Evolutionary conservation across 805 yeast species (phyloP), one percentile per base, ranked within the genome.

Genomic region (Blastobotrys terrestris): DNA sequence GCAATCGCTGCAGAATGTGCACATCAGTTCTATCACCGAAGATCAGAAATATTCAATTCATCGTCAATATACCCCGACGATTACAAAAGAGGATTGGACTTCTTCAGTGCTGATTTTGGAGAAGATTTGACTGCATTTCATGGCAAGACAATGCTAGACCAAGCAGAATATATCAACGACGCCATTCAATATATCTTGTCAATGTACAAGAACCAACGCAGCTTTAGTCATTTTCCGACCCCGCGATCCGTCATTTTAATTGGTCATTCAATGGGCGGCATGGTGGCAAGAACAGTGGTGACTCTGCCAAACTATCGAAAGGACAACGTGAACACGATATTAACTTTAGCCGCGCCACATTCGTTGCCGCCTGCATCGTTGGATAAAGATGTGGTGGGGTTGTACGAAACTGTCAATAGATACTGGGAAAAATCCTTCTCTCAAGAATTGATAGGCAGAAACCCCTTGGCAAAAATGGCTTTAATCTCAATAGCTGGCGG

Each of bases 221-320:
- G 35, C 11, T 26, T 26, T 26, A 39, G 19, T 44, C 35, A 35
- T 20, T 21, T 26, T 13, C 46, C 46, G 18, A 11, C 35, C 73
- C 91, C 91, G 0, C 66, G 66, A 26, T 86, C 96, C 0, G 94
- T 91, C 1, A 78, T 91, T 0, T 64, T 91, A 0, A 57, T 91
- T 1, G 97, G 89, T 4, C 98, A 91, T 70, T 90, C 97, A 1
- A 91, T 91, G 98, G 98, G 98, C 41, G 98, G 98, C 2, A 80
- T 91, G 14, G 97, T 91, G 0, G 85, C 96, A 3, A 74, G 97
- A 54, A 84, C 87, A 0, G 80, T 90, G 83, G 75, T 87, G 6
- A 81, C 92, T 0, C 67, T 91, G 51, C 85, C 87, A 0, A 89
- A 87, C 61, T 89, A 87, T 63, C 60, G 73, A 0, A 78, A 77